phyloP scores from a whole-genome alignment of 2,329 filamentous ascomycete species.

The Podosphaera fusca region DNA sequence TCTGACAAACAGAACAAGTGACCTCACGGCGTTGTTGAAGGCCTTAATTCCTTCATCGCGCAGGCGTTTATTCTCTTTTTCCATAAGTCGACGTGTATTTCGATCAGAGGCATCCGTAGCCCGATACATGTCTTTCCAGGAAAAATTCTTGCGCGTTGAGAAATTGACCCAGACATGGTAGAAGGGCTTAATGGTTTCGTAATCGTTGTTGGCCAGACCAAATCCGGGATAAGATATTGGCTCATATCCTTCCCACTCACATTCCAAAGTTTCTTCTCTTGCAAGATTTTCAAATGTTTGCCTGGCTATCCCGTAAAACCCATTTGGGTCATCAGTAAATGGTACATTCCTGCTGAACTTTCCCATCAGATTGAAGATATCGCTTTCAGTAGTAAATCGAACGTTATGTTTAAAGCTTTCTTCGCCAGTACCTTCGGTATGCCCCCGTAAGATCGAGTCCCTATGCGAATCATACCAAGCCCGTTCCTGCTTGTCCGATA shows the following conservation, averaged over 20 bases:
- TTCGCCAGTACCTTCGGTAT: constrained; percentile 17
- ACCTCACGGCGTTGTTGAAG: constrained; percentile 80
- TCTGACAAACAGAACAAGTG: constrained; percentile 66
- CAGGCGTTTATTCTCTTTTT: constrained; percentile 76
- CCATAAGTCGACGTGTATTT: constrained; percentile 60
- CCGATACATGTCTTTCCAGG: constrained; percentile 73
- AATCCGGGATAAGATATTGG: constrained; percentile 57
- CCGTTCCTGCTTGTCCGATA: constrained; percentile 85
- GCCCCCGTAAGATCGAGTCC: constrained; percentile 49
- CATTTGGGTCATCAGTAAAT: constrained; percentile 55
- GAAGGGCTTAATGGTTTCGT: constrained; percentile 55
- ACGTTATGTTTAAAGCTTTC: constrained; percentile 43
- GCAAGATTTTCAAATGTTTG: constrained; percentile 62
- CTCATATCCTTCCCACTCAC: constrained; percentile 39
- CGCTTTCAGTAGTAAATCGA: constrained; percentile 54
- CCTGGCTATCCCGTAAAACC: constrained; percentile 65
- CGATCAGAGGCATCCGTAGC: constrained; percentile 74
- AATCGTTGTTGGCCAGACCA: constrained; percentile 50
- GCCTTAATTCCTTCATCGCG: constrained; percentile 65
- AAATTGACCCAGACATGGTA: constrained; percentile 67
- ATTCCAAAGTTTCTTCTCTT: constrained; percentile 55
- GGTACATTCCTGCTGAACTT: constrained; percentile 58
- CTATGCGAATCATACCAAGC: constrained; percentile 96
- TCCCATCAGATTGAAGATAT: constrained; percentile 55
- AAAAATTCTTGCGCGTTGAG: constrained; percentile 61